Evolutionary conservation across 2,329 filamentous ascomycete species (phyloP), one percentile per base, ranked within the genome.

Genomic region (Beauveria asiatica): DNA sequence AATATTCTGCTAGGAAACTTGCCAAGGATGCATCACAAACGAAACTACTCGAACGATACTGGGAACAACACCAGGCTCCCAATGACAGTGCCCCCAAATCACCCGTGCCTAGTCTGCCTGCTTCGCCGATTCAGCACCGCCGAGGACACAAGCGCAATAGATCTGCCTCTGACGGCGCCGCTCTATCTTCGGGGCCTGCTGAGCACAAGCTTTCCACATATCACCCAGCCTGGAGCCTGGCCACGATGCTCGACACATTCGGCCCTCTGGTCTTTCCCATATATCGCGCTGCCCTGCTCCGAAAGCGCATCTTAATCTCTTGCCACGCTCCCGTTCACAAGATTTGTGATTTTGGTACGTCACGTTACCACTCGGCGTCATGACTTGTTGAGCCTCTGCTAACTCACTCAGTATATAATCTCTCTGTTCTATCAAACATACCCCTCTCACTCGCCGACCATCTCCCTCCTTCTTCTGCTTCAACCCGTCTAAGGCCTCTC

Each of bases 231-330:
- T 86, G 91, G 74, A 94, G 90, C 59, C 80, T 97, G 64, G 83
- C 86, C 11, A 80, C 82, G 39, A 84, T 96, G 64, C 75, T 97
- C 50, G 86, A 94, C 65, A 84, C 83, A 9, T 96, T 97, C 70
- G 94, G 94, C 0, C 94, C 94, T 1, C 79, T 99, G 60, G 84
- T 97, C 55, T 99, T 97, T 69, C 90, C 94, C 11, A 83, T 99
- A 63, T 89, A 96, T 67, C 85, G 94, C 67, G 91, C 92, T 49
- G 91, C 92, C 8, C 76, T 99, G 54, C 75, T 96, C 63, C 84
- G 93, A 60, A 93, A 94, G 75, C 84, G 94, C 61, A 93, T 99
- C 60, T 75, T 99, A 56, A 87, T 99, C 63, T 87, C 94, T 27
- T 88, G 89, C 19, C 86, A 92, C 71, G 87, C 92, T 11, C 94